phyloP scores from a whole-genome alignment of 805 yeast species.

The Lipomyces japonicus region DNA sequence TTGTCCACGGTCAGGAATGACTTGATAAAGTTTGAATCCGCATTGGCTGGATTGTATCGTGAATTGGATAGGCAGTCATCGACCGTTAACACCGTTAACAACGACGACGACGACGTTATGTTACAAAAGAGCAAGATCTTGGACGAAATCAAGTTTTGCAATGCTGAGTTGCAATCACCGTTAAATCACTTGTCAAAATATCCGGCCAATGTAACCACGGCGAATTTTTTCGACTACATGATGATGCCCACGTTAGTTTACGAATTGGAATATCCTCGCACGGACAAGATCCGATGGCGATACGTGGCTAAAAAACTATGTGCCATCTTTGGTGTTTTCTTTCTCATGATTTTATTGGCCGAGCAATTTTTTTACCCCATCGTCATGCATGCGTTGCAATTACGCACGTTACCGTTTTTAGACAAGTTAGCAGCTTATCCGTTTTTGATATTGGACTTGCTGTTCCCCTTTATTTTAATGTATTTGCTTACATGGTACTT shows the following conservation, averaged over 20 bases:
- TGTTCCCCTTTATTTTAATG: constrained; percentile 73
- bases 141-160: constrained; percentile 62
- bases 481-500: constrained; percentile 78
- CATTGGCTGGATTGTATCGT: constrained; percentile 37
- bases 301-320: constrained; percentile 65
- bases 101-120: constrained; percentile 17
- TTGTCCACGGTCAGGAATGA: constrained; percentile 64
- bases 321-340: constrained; percentile 84
- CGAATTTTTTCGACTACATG: constrained; percentile 69
- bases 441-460: constrained; percentile 60
- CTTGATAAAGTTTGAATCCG: constrained; percentile 48
- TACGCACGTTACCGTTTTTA: constrained; percentile 48
- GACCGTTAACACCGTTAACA: constrained; percentile 5
- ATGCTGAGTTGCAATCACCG: constrained; percentile 52
- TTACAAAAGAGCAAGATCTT: constrained; percentile 39
- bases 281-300: constrained; percentile 59
- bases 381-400: constrained; percentile 54
- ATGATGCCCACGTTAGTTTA: constrained; percentile 86
- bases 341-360: constrained; percentile 75
- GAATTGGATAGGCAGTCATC: constrained; percentile 6
- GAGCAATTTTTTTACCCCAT: constrained; percentile 73
- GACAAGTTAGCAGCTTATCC: constrained; percentile 49
- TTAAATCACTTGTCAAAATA: constrained; percentile 40
- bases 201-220: constrained; percentile 66
- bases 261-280: constrained; percentile 78